Evolutionary conservation across 768 basidiomycete genomes (phyloP), one percentile per base, ranked within the genome.

Genomic region (Xerocomellus amylosporus): DNA sequence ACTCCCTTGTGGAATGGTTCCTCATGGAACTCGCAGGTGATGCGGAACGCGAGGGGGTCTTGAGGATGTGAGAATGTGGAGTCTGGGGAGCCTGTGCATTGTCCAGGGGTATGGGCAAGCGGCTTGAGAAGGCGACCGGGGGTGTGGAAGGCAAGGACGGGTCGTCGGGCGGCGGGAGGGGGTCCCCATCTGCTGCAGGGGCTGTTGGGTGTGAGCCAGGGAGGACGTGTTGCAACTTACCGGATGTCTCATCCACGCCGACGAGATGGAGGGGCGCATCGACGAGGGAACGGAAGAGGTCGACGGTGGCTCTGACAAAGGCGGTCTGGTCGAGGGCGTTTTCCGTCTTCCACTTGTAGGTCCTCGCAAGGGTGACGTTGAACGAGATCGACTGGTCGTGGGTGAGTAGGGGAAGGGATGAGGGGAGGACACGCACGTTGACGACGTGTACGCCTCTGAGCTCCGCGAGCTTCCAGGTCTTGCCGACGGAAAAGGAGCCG

Each of bases 401-500:
- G 57, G 49, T 70, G 56, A 64, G 49, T 3, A 54, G 28, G 37
- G 62, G 60, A 51, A 24, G 47, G 43, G 17, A 20, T 0, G 12
- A 20, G 15, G 31, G 17, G 28, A 31, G 41, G 34, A n/a, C 2
- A 75, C 86, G 65, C 69, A 96, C 94, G 66, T 79, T 80, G 34
- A 81, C 55, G 44, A 96, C 87, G 59, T 95, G 87, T 42, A 99
- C 68, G 37, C 75, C 84, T 58, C 89, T 82, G 62, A 98, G 78
- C 71, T 98, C 95, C 39, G 83, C 70, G 46, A 98, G 73, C 55
- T 76, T 80, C 97, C 97, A 99, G 2, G 96, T 93, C 76, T 99
- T 99, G 7, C 97, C 97, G 45, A 98, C 92, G 8, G 93, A 97
- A 72, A 96, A 98, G 0, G 92, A 82, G 33, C 90, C 88, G 66